Conservation (phyloP, 2,329 filamentous ascomycete species). For the Colletotrichum tropicicola region DNA sequence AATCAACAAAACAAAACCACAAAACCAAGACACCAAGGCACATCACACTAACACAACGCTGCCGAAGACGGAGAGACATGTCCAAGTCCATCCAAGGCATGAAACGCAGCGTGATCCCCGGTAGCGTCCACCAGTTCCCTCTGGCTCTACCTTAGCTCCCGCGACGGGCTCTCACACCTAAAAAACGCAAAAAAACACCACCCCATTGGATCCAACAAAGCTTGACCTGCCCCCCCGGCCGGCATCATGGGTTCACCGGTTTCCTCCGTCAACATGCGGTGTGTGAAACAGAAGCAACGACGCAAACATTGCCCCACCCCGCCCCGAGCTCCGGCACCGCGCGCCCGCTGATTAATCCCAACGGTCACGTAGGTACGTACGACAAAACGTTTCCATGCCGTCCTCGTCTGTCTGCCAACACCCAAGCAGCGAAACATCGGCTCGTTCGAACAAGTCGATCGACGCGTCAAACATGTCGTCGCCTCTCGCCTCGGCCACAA, state of each 20-base stretch:
- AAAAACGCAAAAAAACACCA: neutral
- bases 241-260: neutral
- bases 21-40: no score
- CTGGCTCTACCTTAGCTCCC: conserved; percentile 12
- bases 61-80: neutral
- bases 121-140: neutral
- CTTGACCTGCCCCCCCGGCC: neutral
- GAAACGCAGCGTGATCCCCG: conserved; percentile 10
- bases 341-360: conserved; percentile 8
- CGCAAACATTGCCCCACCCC: neutral
- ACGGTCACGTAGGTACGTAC: no score
- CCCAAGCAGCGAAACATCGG: no score
- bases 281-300: conserved; percentile 12
- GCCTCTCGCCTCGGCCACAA: conserved; percentile 1
- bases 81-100: no score
- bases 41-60: no score
- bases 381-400: no score
- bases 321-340: neutral
- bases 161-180: neutral
- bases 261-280: conserved; percentile 17
- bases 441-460: neutral
- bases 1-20: no score
- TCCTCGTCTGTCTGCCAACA: no score
- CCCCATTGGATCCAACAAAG: conserved; percentile 10
- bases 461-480: conserved; percentile 6